Percentiles rank a stretch among this genome's conserved stretches.
Evolutionary conservation across 495 filamentous ascomycete species (phyloP).

Genomic region (Astrothelium subdiscretum): DNA sequence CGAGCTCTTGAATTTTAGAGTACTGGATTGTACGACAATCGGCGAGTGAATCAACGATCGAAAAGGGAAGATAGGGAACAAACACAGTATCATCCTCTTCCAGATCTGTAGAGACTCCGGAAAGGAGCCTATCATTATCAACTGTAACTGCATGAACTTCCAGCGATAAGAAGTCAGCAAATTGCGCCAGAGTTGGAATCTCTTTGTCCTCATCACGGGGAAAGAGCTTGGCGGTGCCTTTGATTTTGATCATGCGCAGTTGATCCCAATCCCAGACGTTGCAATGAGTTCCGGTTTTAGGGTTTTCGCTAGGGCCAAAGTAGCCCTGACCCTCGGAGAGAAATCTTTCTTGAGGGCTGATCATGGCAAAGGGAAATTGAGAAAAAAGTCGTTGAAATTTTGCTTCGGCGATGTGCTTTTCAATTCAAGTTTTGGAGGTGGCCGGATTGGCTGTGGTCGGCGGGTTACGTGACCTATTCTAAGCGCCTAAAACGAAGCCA

Average conservation of each 20-base stretch:
- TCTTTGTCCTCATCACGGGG: background rate
- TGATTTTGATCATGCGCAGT: background rate
- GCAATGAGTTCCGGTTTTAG: no score
- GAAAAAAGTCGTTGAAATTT: no score
- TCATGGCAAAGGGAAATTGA: no score
- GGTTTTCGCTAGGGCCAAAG: no score
- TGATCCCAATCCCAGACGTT: background rate
- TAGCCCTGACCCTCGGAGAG: no score
- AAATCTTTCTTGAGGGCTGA: no score
- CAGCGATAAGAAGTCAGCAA: background rate
- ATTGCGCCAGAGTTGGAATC: background rate
- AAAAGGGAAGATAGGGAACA: background rate
- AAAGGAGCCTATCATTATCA: background rate
- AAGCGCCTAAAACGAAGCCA: no score
- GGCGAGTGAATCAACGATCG: background rate
- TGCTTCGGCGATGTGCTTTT: no score
- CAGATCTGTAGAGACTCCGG: background rate
- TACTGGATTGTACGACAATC: background rate
- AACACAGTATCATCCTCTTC: background rate
- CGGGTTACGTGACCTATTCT: no score
- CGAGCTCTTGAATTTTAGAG: background rate
- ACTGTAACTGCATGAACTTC: background rate
- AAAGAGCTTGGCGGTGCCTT: background rate
- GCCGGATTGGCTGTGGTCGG: no score
- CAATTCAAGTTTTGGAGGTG: no score